Base-by-base conservation (phyloP, 2,329 filamentous ascomycete genomes). In the Pseudocercospora crystallina region DNA sequence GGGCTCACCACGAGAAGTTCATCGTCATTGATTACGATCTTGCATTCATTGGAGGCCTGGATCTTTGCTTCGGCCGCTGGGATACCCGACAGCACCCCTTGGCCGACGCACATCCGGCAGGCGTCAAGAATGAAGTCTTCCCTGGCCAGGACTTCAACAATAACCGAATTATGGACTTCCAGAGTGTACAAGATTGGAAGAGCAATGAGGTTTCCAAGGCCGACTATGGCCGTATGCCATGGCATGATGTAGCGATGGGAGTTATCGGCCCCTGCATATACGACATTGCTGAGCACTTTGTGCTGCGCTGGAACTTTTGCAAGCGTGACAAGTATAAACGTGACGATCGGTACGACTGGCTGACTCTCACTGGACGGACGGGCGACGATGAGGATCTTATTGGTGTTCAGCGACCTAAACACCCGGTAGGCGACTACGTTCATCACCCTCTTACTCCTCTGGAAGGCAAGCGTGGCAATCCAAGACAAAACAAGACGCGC, bases 101-200 rank as follows among this genome's bases (percentile, higher is more conserved):
- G 11, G 81, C 92, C 1, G 94, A 97, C 68, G 84, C 91, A 0
- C 91, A 97, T 67, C 92, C 92, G 0, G 84, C 86, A 37, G 89
- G 88, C 14, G 81, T 96, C 13, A 77, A 81, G 11, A 83, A 91
- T 47, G 91, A 96, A 69, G 78, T 96, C 14, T 99, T 90, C 79
- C 91, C 94, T 0, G 94, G 94, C 0, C 94, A 99, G 66, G 94
- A 99, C 64, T 97, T 95, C 76, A 97, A 97, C 71, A 97, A 97
- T 71, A 96, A 96, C 69, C 84, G 92, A 33, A 85, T 97, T 61
- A 88, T 95, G 86, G 94, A 99, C 65, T 99, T 97, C 68, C 80
- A 96, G 62, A 87, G 86, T 30, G 94, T 97, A 1, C 71, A 88
- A 29, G 86, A 96, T 65, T 97, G 92, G 92, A 90, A 94, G 70